phyloP scores from a whole-genome alignment of 306 rosid species.

The Amphicarpaea edgeworthii region DNA sequence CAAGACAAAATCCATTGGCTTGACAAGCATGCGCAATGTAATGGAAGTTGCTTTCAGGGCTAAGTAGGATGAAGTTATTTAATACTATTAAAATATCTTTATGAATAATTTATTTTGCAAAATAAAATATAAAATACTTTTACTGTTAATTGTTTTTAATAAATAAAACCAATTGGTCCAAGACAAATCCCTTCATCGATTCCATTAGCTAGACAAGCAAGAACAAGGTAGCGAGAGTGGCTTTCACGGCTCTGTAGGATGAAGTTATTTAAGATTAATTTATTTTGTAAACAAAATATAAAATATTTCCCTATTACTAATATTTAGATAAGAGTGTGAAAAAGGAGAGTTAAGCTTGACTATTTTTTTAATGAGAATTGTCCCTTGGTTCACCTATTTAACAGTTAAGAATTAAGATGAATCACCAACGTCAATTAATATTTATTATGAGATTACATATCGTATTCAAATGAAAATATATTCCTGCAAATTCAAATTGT shows the following conservation, averaged over 20 bases:
- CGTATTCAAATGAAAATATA: background rate
- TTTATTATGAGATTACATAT: background rate
- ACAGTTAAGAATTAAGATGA: background rate
- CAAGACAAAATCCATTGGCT: slow-evolving; percentile 1
- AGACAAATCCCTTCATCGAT: background rate
- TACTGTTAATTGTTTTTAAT: background rate
- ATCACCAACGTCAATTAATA: background rate
- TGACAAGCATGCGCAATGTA: background rate
- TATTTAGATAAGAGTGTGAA: background rate
- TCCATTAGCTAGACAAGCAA: background rate
- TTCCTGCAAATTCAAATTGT: background rate
- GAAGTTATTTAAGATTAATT: background rate
- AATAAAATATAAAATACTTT: background rate
- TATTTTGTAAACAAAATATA: background rate
- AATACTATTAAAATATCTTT: background rate
- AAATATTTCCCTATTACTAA: background rate
- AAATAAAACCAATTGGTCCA: background rate
- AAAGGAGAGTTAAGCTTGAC: background rate
- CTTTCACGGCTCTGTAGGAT: background rate
- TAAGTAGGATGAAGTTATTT: background rate
- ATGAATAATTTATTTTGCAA: background rate
- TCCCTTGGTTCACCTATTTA: background rate
- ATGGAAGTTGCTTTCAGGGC: background rate
- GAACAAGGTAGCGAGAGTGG: background rate
- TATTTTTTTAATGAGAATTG: background rate